A percentile compares a stretch with the other conserved stretches of the same genome.
phyloP scores from a whole-genome alignment of 805 yeast species.

The Soucietia sequanensis region DNA sequence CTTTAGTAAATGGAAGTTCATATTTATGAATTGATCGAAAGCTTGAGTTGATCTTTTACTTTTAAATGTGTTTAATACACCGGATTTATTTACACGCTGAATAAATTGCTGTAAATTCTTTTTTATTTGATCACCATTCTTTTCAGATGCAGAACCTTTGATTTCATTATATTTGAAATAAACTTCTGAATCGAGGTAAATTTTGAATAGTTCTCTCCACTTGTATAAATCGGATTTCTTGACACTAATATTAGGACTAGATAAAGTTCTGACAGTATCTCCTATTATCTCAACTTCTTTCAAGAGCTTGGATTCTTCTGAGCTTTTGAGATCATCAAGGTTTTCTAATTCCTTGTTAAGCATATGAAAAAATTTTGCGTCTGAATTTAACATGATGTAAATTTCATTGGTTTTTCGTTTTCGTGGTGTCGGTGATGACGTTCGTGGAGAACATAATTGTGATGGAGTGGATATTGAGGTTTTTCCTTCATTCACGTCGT shows the following conservation, averaged over 20 bases:
- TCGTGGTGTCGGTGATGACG: background rate
- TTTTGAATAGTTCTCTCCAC: slow-evolving; percentile 69
- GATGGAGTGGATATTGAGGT: no score
- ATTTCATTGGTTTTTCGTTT: slow-evolving; percentile 27
- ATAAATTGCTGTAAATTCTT: slow-evolving; percentile 42
- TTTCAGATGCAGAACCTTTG: slow-evolving; percentile 38
- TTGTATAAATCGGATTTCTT: slow-evolving; percentile 55
- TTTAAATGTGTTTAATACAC: slow-evolving; percentile 41
- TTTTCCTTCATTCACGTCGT: slow-evolving; percentile 10
- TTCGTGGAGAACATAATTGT: slow-evolving; percentile 6
- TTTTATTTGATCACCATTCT: slow-evolving; percentile 46
- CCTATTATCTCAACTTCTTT: slow-evolving; percentile 44
- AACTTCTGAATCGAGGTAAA: slow-evolving; percentile 65
- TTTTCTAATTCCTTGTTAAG: slow-evolving; percentile 52
- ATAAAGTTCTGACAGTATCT: slow-evolving; percentile 32
- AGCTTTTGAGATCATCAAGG: slow-evolving; percentile 43
- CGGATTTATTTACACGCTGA: slow-evolving; percentile 35
- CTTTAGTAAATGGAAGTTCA: slow-evolving; percentile 56
- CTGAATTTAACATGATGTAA: slow-evolving; percentile 50
- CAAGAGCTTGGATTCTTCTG: slow-evolving; percentile 44
- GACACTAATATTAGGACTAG: slow-evolving; percentile 35
- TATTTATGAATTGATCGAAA: slow-evolving; percentile 48
- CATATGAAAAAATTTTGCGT: slow-evolving; percentile 58
- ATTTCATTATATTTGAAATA: slow-evolving; percentile 55
- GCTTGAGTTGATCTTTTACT: slow-evolving; percentile 44